phyloP scores from a whole-genome alignment of 495 filamentous ascomycete genomes.

The Xylaria palmicola region DNA sequence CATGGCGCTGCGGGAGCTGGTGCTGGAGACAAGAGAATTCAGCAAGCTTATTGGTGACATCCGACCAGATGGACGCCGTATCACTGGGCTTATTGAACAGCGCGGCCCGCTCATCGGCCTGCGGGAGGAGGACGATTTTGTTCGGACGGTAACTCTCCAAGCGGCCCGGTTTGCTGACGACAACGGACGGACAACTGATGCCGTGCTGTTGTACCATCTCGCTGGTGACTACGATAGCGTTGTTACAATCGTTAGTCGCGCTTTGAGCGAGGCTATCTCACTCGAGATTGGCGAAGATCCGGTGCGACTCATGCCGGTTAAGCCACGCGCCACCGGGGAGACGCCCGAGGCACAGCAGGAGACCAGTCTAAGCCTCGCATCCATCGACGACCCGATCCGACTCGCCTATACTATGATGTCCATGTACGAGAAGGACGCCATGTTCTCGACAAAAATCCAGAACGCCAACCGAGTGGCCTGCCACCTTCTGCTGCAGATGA shows the following conservation, averaged over 20 bases:
- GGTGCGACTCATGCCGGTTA: constrained; percentile 73
- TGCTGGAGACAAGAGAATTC: constrained; percentile 91
- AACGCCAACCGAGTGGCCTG: constrained; percentile 67
- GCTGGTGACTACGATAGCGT: constrained; percentile 93
- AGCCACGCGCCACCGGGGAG: constrained; percentile 53
- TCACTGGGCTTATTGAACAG: constrained; percentile 84
- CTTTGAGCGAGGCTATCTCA: constrained; percentile 83
- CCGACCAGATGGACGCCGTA: constrained; percentile 72
- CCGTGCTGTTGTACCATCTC: constrained; percentile 90
- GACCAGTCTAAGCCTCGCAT: constrained; percentile 75
- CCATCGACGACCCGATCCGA: constrained; percentile 80
- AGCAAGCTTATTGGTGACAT: constrained; percentile 92
- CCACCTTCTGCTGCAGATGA: constrained; percentile 71
- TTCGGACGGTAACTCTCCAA: constrained; percentile 82
- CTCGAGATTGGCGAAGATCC: constrained; percentile 76
- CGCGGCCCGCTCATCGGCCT: constrained; percentile 82
- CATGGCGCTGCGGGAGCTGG: constrained; percentile 90
- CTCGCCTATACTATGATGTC: constrained; percentile 76
- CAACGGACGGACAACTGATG: constrained; percentile 86
- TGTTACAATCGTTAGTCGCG: constrained; percentile 80
- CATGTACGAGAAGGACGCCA: constrained; percentile 73
- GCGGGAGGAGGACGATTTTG: constrained; percentile 74
- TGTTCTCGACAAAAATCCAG: constrained; percentile 69
- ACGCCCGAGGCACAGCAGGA: constrained; percentile 34
- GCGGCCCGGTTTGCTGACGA: constrained; percentile 91